Conservation (phyloP, 805 yeast genomes). For the Candida nanaspora region DNA sequence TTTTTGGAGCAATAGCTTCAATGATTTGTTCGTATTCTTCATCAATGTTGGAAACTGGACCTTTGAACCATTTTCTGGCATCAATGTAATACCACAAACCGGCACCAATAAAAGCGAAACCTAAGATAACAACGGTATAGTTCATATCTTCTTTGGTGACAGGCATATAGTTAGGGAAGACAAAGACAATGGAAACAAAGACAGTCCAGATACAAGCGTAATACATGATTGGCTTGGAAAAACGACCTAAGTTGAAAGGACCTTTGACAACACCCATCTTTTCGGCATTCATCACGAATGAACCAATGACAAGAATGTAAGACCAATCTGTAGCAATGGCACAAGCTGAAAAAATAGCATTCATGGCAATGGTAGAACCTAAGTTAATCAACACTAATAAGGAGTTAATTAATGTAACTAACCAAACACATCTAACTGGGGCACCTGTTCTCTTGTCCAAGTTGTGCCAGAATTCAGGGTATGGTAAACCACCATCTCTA, state of each 20-base stretch:
- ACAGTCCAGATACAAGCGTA: constrained; percentile 37
- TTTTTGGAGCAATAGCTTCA: constrained; percentile 8
- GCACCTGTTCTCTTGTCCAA: constrained; percentile 31
- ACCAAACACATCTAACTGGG: constrained; percentile 39
- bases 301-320: constrained; percentile 38
- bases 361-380: constrained; percentile 38
- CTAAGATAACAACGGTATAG: constrained; percentile 46
- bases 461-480: constrained; percentile 35
- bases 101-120: constrained; percentile 27
- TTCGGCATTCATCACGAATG: constrained; percentile 37
- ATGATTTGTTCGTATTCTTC: constrained; percentile 19
- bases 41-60: constrained; percentile 45
- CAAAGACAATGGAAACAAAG: constrained; percentile 38
- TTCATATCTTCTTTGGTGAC: constrained; percentile 42
- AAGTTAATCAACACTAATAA: constrained; percentile 37
- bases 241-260: constrained; percentile 38
- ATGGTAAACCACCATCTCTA: constrained; percentile 48
- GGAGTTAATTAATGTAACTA: constrained; percentile 32
- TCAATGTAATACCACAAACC: constrained; percentile 39
- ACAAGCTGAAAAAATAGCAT: constrained; percentile 47
- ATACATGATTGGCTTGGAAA: constrained; percentile 34
- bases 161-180: constrained; percentile 44
- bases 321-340: constrained; percentile 46
- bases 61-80: constrained; percentile 49
- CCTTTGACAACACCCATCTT: constrained; percentile 40